Conservation (phyloP, 176 grass and related monocot genomes). For the Elaeis guineensis region DNA sequence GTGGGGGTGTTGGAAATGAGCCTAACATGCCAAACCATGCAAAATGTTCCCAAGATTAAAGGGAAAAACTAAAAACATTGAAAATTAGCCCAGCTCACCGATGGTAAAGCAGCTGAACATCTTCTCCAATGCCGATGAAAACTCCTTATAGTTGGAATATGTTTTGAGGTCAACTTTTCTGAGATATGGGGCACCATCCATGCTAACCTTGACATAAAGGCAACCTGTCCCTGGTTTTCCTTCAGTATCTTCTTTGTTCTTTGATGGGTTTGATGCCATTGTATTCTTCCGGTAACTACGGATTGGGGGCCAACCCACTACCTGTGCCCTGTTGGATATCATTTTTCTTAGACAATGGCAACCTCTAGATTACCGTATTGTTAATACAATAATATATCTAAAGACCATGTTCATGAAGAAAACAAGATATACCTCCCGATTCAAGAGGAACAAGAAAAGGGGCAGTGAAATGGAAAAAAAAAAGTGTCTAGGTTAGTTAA, state of each 20-base stretch:
- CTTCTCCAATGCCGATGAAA: conserved; percentile 49
- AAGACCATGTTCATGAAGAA: too few relatives aligned
- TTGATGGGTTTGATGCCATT: conserved; percentile 35
- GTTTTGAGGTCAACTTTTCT: conserved; percentile 69
- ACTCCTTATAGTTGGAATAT: conserved; percentile 48
- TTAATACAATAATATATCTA: too few relatives aligned
- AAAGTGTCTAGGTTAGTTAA: too few relatives aligned
- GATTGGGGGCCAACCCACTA: conserved; percentile 76
- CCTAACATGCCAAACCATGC: too few relatives aligned
- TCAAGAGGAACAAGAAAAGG: too few relatives aligned
- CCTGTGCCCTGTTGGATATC: conserved; percentile 42
- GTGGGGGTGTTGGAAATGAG: too few relatives aligned
- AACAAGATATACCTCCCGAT: too few relatives aligned
- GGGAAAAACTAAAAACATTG: not conserved
- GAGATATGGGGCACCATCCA: conserved; percentile 67
- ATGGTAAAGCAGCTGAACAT: conserved; percentile 77
- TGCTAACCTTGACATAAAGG: conserved; percentile 65
- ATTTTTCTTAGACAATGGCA: too few relatives aligned
- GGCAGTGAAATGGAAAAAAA: too few relatives aligned
- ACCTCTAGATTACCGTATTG: too few relatives aligned
- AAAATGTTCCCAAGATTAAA: too few relatives aligned
- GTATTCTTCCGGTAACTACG: conserved; percentile 68
- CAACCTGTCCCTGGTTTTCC: conserved; percentile 21
- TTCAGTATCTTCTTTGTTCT: conserved; percentile 28
- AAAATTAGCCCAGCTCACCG: conserved; percentile 27